These are phyloP conservation scores for Dryas integrifolia DNA, from an alignment of 331 rosid genomes.

Conservation along the genomic window DNA sequence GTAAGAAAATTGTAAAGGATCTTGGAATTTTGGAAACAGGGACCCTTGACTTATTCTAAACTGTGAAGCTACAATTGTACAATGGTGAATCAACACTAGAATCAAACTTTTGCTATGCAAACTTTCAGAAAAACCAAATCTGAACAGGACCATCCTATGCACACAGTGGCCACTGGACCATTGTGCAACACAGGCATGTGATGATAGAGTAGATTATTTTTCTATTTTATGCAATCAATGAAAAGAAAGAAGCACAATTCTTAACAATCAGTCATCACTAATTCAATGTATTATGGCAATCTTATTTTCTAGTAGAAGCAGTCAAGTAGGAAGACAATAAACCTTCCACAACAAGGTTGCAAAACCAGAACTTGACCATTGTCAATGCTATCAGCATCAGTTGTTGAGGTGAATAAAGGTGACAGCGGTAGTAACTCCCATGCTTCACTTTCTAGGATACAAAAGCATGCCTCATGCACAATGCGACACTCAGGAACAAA, in stretches of 20 bases:
- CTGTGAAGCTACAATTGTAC: background rate
- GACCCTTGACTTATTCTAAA: background rate
- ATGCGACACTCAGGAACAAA: slow-evolving; percentile 50
- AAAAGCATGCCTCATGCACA: slow-evolving; percentile 55
- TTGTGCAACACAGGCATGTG: background rate
- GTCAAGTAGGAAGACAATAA: slow-evolving; percentile 22
- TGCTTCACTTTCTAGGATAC: slow-evolving; percentile 69
- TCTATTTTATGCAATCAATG: background rate
- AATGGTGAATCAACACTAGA: background rate
- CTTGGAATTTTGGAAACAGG: background rate
- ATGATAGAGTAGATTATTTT: background rate
- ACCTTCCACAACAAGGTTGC: slow-evolving; percentile 85
- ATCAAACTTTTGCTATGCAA: background rate
- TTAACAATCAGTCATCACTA: slow-evolving; percentile 9
- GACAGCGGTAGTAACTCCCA: slow-evolving; percentile 77
- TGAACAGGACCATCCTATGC: background rate
- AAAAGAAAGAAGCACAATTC: slow-evolving; percentile 7
- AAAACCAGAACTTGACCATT: slow-evolving; percentile 53
- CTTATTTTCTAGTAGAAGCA: slow-evolving; percentile 11
- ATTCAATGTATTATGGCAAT: background rate
- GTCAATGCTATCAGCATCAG: slow-evolving; percentile 37
- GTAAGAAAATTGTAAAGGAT: background rate
- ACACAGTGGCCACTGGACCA: background rate
- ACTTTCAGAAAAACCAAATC: background rate
- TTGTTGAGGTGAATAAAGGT: slow-evolving; percentile 44